Evolutionary conservation across 768 basidiomycete species (phyloP).

Genomic region (Tylopilus sp.): DNA sequence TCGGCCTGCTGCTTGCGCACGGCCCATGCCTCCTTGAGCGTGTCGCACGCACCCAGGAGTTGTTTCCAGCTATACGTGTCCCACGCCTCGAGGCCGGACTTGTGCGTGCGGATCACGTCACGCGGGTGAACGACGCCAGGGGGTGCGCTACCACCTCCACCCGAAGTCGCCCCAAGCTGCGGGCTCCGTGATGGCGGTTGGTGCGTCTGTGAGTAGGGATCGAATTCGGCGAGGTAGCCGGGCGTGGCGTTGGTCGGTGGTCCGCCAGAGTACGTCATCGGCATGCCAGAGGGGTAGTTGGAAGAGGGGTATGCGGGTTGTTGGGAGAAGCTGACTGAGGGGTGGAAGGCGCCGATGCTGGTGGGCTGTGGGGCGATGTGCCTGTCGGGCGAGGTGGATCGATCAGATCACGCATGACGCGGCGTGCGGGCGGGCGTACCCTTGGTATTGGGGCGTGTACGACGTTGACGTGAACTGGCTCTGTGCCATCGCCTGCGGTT

Average conservation of each 20-base stretch:
- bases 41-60: constrained; percentile 57
- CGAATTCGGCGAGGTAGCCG: constrained; percentile 37
- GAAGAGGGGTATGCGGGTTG: constrained; percentile 36
- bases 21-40: constrained; percentile 65
- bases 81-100: constrained; percentile 69
- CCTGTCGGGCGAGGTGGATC: constrained; percentile 8
- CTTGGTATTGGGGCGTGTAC: constrained; percentile 25
- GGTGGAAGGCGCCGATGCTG: constrained; percentile 39
- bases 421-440: constrained; percentile 8
- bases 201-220: constrained; percentile 32
- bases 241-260: constrained; percentile 13
- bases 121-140: constrained; percentile 56
- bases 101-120: constrained; percentile 62
- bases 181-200: not conserved
- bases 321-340: constrained; percentile 55
- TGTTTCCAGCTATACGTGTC: constrained; percentile 71
- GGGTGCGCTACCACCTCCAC: constrained; percentile 8
- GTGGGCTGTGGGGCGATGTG: constrained; percentile 33
- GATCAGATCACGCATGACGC: not conserved
- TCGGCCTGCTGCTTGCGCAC: constrained; percentile 54
- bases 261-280: constrained; percentile 26
- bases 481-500: constrained; percentile 19
- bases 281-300: constrained; percentile 23
- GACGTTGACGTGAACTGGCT: constrained; percentile 22
- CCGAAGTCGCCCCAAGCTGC: too few relatives aligned